phyloP scores from a whole-genome alignment of 2,329 filamentous ascomycete genomes.

The Fonsecaea pedrosoi region DNA sequence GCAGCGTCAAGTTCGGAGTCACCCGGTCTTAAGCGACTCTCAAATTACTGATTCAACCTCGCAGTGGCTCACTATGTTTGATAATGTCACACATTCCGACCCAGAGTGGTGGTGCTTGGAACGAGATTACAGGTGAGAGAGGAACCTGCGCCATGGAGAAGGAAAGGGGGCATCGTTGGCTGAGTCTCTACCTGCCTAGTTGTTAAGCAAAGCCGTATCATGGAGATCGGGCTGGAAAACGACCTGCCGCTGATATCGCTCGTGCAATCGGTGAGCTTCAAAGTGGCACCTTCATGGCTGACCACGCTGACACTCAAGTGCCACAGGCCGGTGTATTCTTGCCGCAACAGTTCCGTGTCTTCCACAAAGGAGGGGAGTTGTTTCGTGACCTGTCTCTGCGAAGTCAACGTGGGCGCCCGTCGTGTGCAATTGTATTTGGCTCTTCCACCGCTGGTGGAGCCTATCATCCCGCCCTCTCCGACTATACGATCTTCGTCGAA shows the following conservation, averaged over 20 bases:
- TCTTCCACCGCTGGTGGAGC: slow-evolving; percentile 54
- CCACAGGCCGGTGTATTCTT: slow-evolving; percentile 49
- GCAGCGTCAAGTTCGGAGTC: slow-evolving; percentile 38
- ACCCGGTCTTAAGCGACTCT: no score
- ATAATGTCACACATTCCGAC: slow-evolving; percentile 53
- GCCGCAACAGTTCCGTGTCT: slow-evolving; percentile 55
- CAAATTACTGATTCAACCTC: no score
- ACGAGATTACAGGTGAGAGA: slow-evolving; percentile 42
- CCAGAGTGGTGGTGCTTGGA: slow-evolving; percentile 54
- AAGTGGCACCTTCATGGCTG: no score
- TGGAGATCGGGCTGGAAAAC: slow-evolving; percentile 50
- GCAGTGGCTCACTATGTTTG: slow-evolving; percentile 47
- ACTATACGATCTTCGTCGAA: slow-evolving; percentile 54
- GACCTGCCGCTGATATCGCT: slow-evolving; percentile 50
- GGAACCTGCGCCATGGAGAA: no score
- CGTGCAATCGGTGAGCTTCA: slow-evolving; percentile 45
- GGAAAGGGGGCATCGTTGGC: no score
- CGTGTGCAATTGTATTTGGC: slow-evolving; percentile 55
- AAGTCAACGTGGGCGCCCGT: slow-evolving; percentile 48
- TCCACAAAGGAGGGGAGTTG: slow-evolving; percentile 53
- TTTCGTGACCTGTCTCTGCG: slow-evolving; percentile 52
- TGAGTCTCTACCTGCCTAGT: slow-evolving; percentile 32
- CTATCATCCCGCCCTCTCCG: slow-evolving; percentile 51
- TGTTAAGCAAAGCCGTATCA: slow-evolving; percentile 49
- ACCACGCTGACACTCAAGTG: no score